Evolutionary conservation across 2,329 filamentous ascomycete species (phyloP), one percentile per base, ranked within the genome.

Genomic region (Cladophialophora bantiana): DNA sequence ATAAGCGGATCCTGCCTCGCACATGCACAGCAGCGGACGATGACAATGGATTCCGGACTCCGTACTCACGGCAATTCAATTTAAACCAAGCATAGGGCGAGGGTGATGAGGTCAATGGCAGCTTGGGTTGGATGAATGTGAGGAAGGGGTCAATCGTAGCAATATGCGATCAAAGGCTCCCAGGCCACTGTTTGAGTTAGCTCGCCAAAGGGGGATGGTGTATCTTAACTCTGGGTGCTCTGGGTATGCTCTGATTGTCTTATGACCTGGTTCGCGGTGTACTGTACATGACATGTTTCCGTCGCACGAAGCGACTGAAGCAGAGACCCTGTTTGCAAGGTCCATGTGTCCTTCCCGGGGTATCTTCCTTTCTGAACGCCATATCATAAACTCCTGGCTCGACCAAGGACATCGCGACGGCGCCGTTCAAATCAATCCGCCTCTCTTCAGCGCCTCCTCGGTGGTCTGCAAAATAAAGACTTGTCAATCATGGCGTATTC

Each of bases 271-370:
- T 40, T 18, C 45, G 34, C 42, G 34, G 42, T 65, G 57, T 34
- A 65, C 36, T 62, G 59, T 68, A 68, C 62, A 70, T 65, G 59
- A 66, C 52, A 54, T 54, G 45, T 36, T 63, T 62, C 62, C 54
- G 59, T 31, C 52, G 65, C 61, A n/a, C 20, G 12, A 31, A 20
- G 40, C 53, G 59, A 55, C 48, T 35, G 55, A 65, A 65, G 20
- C 13, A 20, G 26, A 67, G 68, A 70, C 69, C 59, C 63, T 68
- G 69, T 71, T 70, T 71, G 65, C 68, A 67, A 70, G 56, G 65
- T 65, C 68, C 68, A 69, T 70, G 67, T 62, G 62, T 69, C 32
- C 36, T 40, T 55, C 55, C 52, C 52, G 20, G 62, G 60, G 64
- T 70, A 68, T 69, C 66, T 57, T 50, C 32, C 26, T 52, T 45